Conservation (phyloP, 306 rosid species). For the Mimosa bimucronata region DNA sequence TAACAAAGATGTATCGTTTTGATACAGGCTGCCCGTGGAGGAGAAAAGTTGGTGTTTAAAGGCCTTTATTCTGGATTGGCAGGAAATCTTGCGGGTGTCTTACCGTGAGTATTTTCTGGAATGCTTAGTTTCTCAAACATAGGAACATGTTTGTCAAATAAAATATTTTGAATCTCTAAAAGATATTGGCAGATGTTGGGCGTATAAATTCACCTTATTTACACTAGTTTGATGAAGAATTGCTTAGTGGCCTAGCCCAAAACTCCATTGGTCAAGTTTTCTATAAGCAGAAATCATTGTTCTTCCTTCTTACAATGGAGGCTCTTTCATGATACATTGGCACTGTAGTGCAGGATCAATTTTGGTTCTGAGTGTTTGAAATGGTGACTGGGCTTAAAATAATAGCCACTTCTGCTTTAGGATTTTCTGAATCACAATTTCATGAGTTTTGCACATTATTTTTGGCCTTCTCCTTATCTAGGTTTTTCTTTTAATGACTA, state of each 20-base stretch:
- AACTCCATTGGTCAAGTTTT: not conserved
- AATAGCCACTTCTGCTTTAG: not conserved
- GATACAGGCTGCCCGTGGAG: conserved; percentile 84
- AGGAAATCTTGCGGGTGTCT: conserved; percentile 93
- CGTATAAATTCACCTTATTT: conserved; percentile 19
- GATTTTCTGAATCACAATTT: not conserved
- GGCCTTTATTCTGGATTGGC: conserved; percentile 97
- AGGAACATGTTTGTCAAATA: conserved; percentile 37
- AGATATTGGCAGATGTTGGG: conserved; percentile 27
- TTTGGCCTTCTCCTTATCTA: conserved; percentile 3
- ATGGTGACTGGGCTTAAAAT: not conserved
- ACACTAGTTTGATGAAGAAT: conserved; percentile 22
- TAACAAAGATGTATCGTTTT: conserved; percentile 9
- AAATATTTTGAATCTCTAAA: conserved; percentile 28
- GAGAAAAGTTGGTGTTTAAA: conserved; percentile 72
- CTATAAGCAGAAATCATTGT: not conserved
- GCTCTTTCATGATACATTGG: conserved; percentile 14
- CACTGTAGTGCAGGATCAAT: conserved; percentile 11
- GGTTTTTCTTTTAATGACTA: conserved; percentile 9
- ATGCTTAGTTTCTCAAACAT: conserved; percentile 33
- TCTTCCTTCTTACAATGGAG: not conserved
- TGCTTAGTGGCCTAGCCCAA: conserved; percentile 26
- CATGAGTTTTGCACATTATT: not conserved
- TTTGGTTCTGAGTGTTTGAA: not conserved
- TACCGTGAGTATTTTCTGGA: conserved; percentile 76